phyloP scores from a whole-genome alignment of 208 protist species.

The Acanthamoeba divionensis region DNA sequence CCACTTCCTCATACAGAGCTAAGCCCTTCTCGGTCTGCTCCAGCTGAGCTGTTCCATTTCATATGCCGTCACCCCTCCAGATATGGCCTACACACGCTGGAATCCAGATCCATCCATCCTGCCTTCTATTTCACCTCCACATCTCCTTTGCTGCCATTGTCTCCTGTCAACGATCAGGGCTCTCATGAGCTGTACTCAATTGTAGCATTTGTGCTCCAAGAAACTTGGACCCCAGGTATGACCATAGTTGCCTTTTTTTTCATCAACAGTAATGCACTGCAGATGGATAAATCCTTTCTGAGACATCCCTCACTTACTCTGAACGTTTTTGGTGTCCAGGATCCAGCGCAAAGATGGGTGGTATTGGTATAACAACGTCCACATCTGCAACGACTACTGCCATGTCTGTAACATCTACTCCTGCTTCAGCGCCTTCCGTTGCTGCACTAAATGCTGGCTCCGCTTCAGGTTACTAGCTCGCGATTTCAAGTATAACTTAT shows the following conservation, averaged over 20 bases:
- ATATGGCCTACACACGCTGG: slow-evolving; percentile 31
- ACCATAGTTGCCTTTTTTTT: neutral
- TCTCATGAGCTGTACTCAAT: slow-evolving; percentile 17
- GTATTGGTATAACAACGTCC: neutral
- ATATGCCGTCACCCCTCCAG: neutral
- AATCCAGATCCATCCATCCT: neutral
- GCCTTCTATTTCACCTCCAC: slow-evolving; percentile 21
- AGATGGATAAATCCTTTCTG: neutral
- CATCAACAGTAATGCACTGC: neutral
- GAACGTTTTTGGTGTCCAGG: no score
- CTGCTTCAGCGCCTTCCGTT: neutral
- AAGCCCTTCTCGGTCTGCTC: neutral
- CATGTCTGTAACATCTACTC: neutral
- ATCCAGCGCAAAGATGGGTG: no score
- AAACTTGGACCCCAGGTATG: neutral
- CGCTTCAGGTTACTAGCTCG: neutral
- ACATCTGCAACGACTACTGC: neutral
- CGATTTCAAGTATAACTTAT: neutral
- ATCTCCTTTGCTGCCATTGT: neutral
- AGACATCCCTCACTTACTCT: neutral
- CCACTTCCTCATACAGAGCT: slow-evolving; percentile 1
- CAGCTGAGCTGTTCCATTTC: slow-evolving; percentile 20
- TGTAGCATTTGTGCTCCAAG: slow-evolving; percentile 26
- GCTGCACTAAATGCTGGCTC: no score
- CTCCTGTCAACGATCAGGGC: neutral